Base-by-base conservation (phyloP, 768 basidiomycete genomes). In the Suillus hirtellus region DNA sequence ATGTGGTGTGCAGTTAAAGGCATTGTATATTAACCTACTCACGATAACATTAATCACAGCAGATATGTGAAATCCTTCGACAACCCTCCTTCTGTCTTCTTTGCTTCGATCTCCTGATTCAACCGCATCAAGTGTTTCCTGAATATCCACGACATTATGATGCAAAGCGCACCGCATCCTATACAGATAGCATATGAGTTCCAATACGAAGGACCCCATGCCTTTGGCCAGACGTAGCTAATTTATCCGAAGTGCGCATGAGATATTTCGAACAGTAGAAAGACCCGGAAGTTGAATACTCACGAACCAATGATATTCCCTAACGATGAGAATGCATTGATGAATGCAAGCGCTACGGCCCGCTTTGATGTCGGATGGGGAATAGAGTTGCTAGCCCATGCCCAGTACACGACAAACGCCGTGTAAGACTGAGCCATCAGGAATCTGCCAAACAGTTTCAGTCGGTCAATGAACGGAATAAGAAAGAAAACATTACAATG, bases 281-380 rank as follows among this genome's bases (percentile, higher is more conserved):
- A 61, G 14, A 10, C 17, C 46, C 11, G 9, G 46, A 27, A 53
- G 34, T 10, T 37, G 35, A 37, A 37, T 8, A 84, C 86, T 78
- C 79, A 95, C 80, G 92, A 88, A 65, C 94, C 94, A 49, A 87
- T 77, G 47, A 96, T 81, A 76, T 96, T 96, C 1, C 95, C 95
- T 3, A 92, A 80, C 70, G 92, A 88, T 10, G 89, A 89, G 70
- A 93, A 86, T 47, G 88, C 85, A 73, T 95, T 94, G 69, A 95
- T 85, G 64, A 92, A 76, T 1, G 93, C 94, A 55, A 96, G 80
- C 14, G 89, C 89, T n/a, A 95, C 89, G 2, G 94, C 90, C 5
- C 94, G 87, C 75, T 95, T 96, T n/a, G 89, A 86, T 5, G 92
- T 82, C 31, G 94, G 88, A n/a, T 86, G 85, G 34, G 92, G 86